Conservation (phyloP, 495 filamentous ascomycete genomes). For the Antarctomyces pellizariae region DNA sequence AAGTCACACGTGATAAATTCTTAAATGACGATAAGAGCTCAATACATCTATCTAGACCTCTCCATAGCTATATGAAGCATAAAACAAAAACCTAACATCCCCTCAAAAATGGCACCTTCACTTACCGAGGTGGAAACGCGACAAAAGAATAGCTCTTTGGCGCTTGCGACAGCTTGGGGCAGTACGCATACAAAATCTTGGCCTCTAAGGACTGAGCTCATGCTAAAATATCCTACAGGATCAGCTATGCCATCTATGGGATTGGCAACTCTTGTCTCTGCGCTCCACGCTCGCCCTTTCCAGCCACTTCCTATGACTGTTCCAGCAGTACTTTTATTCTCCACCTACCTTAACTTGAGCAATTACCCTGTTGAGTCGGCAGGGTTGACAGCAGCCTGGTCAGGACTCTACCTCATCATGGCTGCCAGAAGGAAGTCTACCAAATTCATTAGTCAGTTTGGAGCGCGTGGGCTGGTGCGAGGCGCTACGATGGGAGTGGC, state of each 20-base stretch:
- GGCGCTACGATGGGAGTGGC: conserved; percentile 50
- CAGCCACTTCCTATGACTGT: conserved; percentile 58
- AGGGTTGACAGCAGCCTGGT: conserved; percentile 69
- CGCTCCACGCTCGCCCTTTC: conserved; percentile 54
- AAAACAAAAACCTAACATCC: too few relatives aligned
- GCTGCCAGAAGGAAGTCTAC: conserved; percentile 38
- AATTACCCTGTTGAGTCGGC: conserved; percentile 63
- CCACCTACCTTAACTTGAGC: conserved; percentile 59
- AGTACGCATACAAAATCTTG: too few relatives aligned
- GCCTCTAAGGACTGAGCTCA: too few relatives aligned
- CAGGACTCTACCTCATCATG: conserved; percentile 59
- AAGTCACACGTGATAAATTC: too few relatives aligned
- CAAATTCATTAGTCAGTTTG: conserved; percentile 32
- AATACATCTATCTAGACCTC: too few relatives aligned
- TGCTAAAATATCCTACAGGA: conserved; percentile 37
- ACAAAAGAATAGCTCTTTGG: too few relatives aligned
- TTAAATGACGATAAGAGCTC: too few relatives aligned
- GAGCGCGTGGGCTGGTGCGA: conserved; percentile 43
- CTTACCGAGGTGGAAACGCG: too few relatives aligned
- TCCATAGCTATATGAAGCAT: too few relatives aligned
- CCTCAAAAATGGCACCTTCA: too few relatives aligned
- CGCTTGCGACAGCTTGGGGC: too few relatives aligned
- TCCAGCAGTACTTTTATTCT: conserved; percentile 64
- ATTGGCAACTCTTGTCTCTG: conserved; percentile 55
- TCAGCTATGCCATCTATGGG: conserved; percentile 55